A percentile compares a stretch with the other conserved stretches of the same genome.
These are phyloP conservation scores for Chimonanthus praecox DNA, from an alignment of 164 flowering plant species.

Conservation along the genomic window DNA sequence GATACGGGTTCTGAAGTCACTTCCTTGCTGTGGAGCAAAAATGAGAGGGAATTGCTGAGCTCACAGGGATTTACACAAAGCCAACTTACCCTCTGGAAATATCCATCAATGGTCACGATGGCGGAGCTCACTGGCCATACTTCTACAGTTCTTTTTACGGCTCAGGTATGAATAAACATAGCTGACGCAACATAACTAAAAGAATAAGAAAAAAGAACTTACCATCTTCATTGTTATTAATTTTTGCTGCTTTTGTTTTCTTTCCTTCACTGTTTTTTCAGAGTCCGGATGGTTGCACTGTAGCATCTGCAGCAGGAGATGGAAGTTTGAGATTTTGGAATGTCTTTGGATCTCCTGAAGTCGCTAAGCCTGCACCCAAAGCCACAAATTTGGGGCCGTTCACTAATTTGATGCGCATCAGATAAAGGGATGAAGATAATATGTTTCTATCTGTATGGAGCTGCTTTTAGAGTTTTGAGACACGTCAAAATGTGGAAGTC, in stretches of 20 bases:
- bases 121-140: constrained; percentile 65
- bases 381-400: constrained; percentile 38
- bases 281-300: constrained; percentile 60
- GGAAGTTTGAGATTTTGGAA: constrained; percentile 51
- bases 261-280: constrained; percentile 8
- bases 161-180: constrained; percentile 31
- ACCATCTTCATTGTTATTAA: background rate
- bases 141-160: constrained; percentile 55
- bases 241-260: background rate
- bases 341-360: constrained; percentile 41
- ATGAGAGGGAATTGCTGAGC: constrained; percentile 54
- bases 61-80: constrained; percentile 54
- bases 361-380: constrained; percentile 24
- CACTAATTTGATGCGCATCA: constrained; percentile 32
- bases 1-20: constrained; percentile 67
- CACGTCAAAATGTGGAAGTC: too few species aligned
- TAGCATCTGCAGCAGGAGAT: constrained; percentile 42
- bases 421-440: constrained; percentile 9
- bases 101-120: constrained; percentile 61
- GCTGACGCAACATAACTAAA: too few species aligned
- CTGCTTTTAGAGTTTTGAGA: background rate
- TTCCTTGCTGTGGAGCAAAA: constrained; percentile 54
- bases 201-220: background rate
- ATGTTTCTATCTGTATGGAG: too few species aligned
- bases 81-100: constrained; percentile 60